A percentile compares a stretch with the other conserved stretches of the same genome.
phyloP scores from a whole-genome alignment of 306 rosid species.

The Vachellia pachyceras region DNA sequence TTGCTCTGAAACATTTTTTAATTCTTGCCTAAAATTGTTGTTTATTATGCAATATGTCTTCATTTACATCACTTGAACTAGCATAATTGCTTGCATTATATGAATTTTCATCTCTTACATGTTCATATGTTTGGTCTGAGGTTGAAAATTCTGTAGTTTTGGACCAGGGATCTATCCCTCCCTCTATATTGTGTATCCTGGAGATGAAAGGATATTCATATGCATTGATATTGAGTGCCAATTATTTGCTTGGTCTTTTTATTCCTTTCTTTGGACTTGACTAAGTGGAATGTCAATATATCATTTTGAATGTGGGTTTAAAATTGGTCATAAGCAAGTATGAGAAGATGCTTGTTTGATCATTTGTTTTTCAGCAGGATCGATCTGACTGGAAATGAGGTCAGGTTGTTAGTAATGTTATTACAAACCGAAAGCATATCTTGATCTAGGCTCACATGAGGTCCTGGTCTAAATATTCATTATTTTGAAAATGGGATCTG shows the following conservation, averaged over 20 bases:
- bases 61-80: neutral
- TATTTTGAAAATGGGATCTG: neutral
- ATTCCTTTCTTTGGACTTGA: neutral
- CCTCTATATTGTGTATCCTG: neutral
- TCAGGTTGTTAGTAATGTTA: neutral
- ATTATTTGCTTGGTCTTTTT: neutral
- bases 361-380: neutral
- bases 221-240: conserved; percentile 24
- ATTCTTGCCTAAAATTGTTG: conserved; percentile 18
- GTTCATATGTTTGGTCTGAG: conserved; percentile 13
- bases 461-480: neutral
- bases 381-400: neutral
- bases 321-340: neutral
- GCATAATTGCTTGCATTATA: conserved; percentile 27
- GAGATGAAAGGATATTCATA: conserved; percentile 23
- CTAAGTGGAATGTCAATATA: neutral
- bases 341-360: neutral
- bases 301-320: neutral
- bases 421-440: neutral
- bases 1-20: conserved; percentile 23
- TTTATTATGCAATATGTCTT: conserved; percentile 1
- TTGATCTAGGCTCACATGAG: neutral
- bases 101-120: neutral
- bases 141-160: conserved; percentile 11
- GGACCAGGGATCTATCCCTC: neutral